These are phyloP conservation scores for Alternaria sp. DNA, from an alignment of 2,329 filamentous ascomycete species.

Conservation along the genomic window DNA sequence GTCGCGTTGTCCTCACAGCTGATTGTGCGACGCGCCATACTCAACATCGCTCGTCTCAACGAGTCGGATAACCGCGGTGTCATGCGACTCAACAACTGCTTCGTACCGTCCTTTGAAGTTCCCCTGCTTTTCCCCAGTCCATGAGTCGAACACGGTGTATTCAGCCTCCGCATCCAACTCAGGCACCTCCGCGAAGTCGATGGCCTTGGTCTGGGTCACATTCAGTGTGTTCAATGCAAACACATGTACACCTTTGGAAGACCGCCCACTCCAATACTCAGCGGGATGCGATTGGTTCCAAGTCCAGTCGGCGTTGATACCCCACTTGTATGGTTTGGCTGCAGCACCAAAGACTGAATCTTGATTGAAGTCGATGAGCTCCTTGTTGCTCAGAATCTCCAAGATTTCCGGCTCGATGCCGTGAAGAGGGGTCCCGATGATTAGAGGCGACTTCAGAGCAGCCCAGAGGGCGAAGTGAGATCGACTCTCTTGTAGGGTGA, in stretches of 20 bases:
- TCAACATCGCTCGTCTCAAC: neutral
- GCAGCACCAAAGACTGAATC: constrained; percentile 51
- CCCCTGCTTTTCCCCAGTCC: constrained; percentile 21
- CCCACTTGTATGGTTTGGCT: constrained; percentile 53
- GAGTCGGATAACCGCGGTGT: neutral
- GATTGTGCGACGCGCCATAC: neutral
- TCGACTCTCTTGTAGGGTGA: constrained; percentile 40
- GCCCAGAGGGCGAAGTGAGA: constrained; percentile 51
- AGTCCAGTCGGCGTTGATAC: constrained; percentile 57
- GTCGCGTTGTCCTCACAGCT: neutral
- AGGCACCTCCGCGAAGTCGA: constrained; percentile 29
- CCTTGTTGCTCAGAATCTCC: constrained; percentile 48
- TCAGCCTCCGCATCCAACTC: constrained; percentile 13
- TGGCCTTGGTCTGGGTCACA: constrained; percentile 14
- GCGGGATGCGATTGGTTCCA: constrained; percentile 51
- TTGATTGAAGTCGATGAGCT: constrained; percentile 55
- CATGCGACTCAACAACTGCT: neutral
- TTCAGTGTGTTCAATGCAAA: constrained; percentile 36
- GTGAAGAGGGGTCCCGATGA: constrained; percentile 52
- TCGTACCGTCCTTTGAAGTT: constrained; percentile 3
- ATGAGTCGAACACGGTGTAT: constrained; percentile 26
- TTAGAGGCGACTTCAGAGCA: constrained; percentile 50
- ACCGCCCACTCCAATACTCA: constrained; percentile 37
- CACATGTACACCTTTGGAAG: constrained; percentile 29
- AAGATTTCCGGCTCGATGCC: constrained; percentile 49